Evolutionary conservation across 495 filamentous ascomycete species (phyloP), one percentile per base, ranked within the genome.

Genomic region (Aspergillus sclerotiicarbonarius): DNA sequence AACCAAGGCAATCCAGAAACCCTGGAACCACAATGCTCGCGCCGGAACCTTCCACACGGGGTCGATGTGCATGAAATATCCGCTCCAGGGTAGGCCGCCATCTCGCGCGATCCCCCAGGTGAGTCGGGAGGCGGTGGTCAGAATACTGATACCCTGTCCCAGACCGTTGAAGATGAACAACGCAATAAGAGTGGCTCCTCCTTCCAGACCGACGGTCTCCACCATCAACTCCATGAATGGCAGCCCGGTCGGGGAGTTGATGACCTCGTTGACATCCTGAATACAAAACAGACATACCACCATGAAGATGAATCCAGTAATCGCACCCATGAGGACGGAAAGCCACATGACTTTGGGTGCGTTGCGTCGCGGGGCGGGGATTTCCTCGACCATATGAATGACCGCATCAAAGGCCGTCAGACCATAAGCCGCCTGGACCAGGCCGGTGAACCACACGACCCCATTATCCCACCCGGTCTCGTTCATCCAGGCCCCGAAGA

Each of bases 251-350:
- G 72, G 65, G 3, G 77, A 70, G 45, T 75, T 70, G 62, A 87
- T 74, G 19, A 92, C 80, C 0, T 73, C 71, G 32, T 79, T 73
- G 41, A 91, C 71, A 59, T 86, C 80, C 56, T 79, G 86, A 60
- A 92, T 89, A 57, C 80, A 79, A 69, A 92, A 92, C 48, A 89
- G 82, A 45, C 91, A 80, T 29, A 88, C 82, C 30, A 92, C 83
- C 64, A 87, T 82, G 69, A 89, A 93, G 64, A 82, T 77, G 66
- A 92, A 89, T 0, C 88, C 86, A n/a, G 73, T 75, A 25, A 79
- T 53, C 10, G 88, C 53, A 86, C 76, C 76, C 29, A 71, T 70
- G 4, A 73, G 56, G 1, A 79, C 73, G 4, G 75, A 69, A 47
- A 77, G 71, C 65, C 70, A 76, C 56, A 79, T 77, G 3, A 74